These are phyloP conservation scores for Phytophthora uliginosa DNA, from an alignment of 352 stramenopile genomes.

Conservation along the genomic window DNA sequence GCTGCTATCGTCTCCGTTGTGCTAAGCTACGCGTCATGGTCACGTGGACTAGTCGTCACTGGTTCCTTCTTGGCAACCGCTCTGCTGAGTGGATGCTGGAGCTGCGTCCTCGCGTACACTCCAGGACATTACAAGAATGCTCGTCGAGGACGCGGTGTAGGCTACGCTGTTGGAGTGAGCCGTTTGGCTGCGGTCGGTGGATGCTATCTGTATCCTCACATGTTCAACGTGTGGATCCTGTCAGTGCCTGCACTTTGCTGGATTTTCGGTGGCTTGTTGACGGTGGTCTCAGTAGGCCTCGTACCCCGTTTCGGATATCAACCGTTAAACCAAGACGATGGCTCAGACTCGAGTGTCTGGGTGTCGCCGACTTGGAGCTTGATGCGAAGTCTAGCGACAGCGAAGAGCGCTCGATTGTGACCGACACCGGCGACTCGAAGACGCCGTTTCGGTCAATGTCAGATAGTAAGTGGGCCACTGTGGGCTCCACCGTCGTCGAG, in stretches of 20 bases:
- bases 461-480: background rate
- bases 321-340: constrained; percentile 13
- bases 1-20: constrained; percentile 17
- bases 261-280: constrained; percentile 34
- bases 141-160: constrained; percentile 36
- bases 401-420: background rate
- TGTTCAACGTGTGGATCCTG: constrained; percentile 49
- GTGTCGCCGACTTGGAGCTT: constrained; percentile 18
- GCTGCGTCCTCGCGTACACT: constrained; percentile 34
- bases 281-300: constrained; percentile 10
- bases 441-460: background rate
- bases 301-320: constrained; percentile 29
- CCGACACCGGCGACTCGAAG: background rate
- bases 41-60: constrained; percentile 15
- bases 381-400: background rate
- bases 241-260: constrained; percentile 30
- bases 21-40: constrained; percentile 41
- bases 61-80: constrained; percentile 26
- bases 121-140: constrained; percentile 18
- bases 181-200: constrained; percentile 32
- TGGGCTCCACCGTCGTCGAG: constrained; percentile 19
- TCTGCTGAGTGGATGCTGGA: constrained; percentile 37
- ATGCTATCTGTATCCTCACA: constrained; percentile 38
- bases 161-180: constrained; percentile 36
- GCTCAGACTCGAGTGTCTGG: background rate